These are phyloP conservation scores for Imleria badia DNA, from an alignment of 768 basidiomycete genomes.

Conservation along the genomic window DNA sequence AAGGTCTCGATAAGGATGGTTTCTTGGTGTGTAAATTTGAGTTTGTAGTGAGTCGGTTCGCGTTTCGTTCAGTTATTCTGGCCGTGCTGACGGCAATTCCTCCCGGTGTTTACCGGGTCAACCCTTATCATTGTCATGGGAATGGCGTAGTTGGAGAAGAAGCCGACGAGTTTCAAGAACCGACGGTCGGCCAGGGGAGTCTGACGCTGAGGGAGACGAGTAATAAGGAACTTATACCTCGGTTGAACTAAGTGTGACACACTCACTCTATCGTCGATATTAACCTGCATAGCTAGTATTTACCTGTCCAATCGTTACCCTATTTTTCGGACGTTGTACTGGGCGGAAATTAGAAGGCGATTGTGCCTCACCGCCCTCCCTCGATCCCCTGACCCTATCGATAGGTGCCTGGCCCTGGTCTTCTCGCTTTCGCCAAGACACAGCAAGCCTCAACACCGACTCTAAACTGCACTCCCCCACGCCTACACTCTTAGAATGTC, in stretches of 20 bases:
- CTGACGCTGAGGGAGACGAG: conserved; percentile 8
- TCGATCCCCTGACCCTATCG: too few relatives aligned
- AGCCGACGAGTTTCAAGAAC: background rate
- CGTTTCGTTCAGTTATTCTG: background rate
- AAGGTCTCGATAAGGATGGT: conserved; percentile 68
- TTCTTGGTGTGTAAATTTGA: conserved; percentile 84
- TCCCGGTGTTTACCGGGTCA: conserved; percentile 29
- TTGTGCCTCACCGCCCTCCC: too few relatives aligned
- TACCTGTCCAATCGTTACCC: background rate
- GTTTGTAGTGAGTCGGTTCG: conserved; percentile 57
- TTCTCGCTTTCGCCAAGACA: too few relatives aligned
- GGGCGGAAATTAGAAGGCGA: too few relatives aligned
- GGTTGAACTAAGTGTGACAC: too few relatives aligned
- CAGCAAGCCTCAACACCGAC: too few relatives aligned
- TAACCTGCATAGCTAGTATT: background rate
- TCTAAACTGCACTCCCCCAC: too few relatives aligned
- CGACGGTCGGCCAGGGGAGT: background rate
- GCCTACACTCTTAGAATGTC: too few relatives aligned
- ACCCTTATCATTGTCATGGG: conserved; percentile 23
- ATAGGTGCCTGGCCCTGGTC: too few relatives aligned
- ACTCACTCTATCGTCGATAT: background rate
- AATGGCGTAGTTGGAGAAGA: conserved; percentile 16
- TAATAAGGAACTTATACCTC: background rate
- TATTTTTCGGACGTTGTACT: too few relatives aligned
- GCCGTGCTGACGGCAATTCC: too few relatives aligned